These are phyloP conservation scores for Nothophytophthora sp. DNA, from an alignment of 352 stramenopile species.

Conservation along the genomic window DNA sequence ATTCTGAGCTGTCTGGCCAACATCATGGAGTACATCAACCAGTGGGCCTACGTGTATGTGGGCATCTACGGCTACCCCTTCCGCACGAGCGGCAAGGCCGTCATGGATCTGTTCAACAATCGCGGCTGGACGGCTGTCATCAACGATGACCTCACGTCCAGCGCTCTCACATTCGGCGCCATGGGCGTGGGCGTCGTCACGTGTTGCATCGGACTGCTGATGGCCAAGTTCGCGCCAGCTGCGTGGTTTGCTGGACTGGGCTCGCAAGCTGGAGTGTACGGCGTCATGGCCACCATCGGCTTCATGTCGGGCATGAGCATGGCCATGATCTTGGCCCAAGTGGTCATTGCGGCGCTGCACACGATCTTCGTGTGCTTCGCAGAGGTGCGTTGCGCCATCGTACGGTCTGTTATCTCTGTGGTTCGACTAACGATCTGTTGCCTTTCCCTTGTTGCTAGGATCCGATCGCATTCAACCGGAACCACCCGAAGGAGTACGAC, in stretches of 20 bases:
- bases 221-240: slow-evolving; percentile 64
- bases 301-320: slow-evolving; percentile 85
- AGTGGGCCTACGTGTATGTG: slow-evolving; percentile 91
- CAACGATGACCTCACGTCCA: slow-evolving; percentile 88
- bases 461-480: slow-evolving; percentile 78
- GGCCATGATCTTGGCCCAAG: slow-evolving; percentile 81
- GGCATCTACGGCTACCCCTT: slow-evolving; percentile 90
- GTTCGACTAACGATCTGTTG: slow-evolving; percentile 10
- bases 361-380: slow-evolving; percentile 90
- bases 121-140: slow-evolving; percentile 90
- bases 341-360: slow-evolving; percentile 84
- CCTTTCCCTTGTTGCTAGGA: slow-evolving; percentile 34
- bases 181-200: slow-evolving; percentile 79
- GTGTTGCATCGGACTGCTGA: slow-evolving; percentile 60
- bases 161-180: slow-evolving; percentile 77
- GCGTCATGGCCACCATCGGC: slow-evolving; percentile 60
- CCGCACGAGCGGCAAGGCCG: slow-evolving; percentile 81
- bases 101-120: slow-evolving; percentile 88
- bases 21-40: slow-evolving; percentile 92
- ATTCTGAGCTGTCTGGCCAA: slow-evolving; percentile 83
- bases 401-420: slow-evolving; percentile 1
- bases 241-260: slow-evolving; percentile 64
- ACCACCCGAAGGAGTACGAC: slow-evolving; percentile 84
- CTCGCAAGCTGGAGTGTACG: slow-evolving; percentile 47
- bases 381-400: slow-evolving; percentile 67